Conservation (phyloP, 345 rosid genomes). For the Kernera saxatilis region DNA sequence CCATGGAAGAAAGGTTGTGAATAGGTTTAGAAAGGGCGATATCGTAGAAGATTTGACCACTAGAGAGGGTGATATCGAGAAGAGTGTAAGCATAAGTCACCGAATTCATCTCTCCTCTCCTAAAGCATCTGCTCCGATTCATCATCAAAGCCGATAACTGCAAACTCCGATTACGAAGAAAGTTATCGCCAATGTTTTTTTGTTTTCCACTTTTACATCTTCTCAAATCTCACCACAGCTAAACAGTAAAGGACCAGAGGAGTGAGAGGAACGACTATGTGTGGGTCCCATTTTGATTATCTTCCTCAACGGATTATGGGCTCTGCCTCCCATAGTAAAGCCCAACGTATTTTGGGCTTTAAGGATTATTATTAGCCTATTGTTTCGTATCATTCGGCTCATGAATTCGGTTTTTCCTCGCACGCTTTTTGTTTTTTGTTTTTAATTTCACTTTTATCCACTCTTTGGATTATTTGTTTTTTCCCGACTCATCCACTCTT, state of each 20-base stretch:
- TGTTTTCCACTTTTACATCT: background rate
- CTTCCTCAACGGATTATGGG: background rate
- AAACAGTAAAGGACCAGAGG: background rate
- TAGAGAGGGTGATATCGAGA: slow-evolving; percentile 69
- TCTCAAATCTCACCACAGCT: background rate
- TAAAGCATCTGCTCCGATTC: no score
- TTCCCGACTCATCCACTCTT: slow-evolving; percentile 29
- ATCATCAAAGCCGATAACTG: slow-evolving; percentile 39
- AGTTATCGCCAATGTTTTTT: background rate
- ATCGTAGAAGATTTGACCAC: slow-evolving; percentile 93
- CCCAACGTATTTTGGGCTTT: slow-evolving; percentile 5
- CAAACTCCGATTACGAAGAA: background rate
- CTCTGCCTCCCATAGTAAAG: background rate
- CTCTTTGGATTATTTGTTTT: background rate
- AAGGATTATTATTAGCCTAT: background rate
- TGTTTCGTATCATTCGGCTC: background rate
- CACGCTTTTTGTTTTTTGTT: background rate
- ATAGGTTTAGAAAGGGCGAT: no score
- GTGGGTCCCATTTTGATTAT: slow-evolving; percentile 5
- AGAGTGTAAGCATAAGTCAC: slow-evolving; percentile 65
- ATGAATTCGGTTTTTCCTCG: slow-evolving; percentile 9
- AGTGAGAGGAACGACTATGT: background rate
- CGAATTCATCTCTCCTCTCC: no score
- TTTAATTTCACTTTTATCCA: background rate
- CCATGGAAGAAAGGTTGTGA: background rate